phyloP scores from a whole-genome alignment of 306 rosid species.

The Oemleria cerasiformis region DNA sequence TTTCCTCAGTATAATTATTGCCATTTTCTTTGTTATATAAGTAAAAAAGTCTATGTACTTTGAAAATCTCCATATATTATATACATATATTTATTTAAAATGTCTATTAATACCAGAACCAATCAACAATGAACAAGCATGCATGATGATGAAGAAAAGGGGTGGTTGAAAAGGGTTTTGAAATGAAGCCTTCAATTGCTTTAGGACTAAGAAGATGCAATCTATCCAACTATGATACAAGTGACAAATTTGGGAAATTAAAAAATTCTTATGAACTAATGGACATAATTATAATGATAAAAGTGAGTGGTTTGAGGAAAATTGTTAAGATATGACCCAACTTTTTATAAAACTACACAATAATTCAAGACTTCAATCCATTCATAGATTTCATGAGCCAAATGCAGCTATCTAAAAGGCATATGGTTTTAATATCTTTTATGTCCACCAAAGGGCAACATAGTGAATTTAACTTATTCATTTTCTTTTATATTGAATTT shows the following conservation, averaged over 20 bases:
- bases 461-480: neutral
- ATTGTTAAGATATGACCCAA: neutral
- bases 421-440: neutral
- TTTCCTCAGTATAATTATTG: too few species aligned
- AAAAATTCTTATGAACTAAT: too few species aligned
- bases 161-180: conserved; percentile 21
- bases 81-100: too few species aligned
- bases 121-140: neutral
- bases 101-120: too few species aligned
- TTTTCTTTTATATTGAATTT: neutral
- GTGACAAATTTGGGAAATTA: too few species aligned
- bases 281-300: too few species aligned
- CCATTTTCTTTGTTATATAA: too few species aligned
- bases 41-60: too few species aligned
- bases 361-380: neutral
- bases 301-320: neutral
- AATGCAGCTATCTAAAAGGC: conserved; percentile 10
- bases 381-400: conserved; percentile 13
- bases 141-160: neutral
- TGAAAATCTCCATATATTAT: too few species aligned
- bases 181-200: conserved; percentile 36
- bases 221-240: neutral
- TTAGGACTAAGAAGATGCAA: conserved; percentile 33
- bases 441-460: neutral
- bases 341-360: conserved; percentile 25